Base-by-base conservation (phyloP, 1,139 yeast species). In the Debaryomyces fabryi region DNA sequence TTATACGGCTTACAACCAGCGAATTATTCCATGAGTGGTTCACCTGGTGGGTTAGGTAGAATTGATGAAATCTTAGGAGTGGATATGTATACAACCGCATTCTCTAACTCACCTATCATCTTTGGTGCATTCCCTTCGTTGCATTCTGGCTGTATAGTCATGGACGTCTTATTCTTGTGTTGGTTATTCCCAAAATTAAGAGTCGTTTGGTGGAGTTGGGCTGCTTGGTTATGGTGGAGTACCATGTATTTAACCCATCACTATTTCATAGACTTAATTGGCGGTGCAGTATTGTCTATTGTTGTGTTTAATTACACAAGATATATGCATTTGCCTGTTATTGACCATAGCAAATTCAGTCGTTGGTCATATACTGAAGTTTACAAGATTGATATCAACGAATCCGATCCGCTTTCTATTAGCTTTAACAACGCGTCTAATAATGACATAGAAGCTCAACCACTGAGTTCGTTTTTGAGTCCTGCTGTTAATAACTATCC, bases 121-220 rank as follows among this genome's bases (percentile, higher is more conserved):
- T 93, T 93, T 71, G 99, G 99, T 40, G 99, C 99, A 0, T 91
- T 93, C 74, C 99, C 99, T 3, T 91, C 97, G 3, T 76, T 93
- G 60, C 99, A 92, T 63, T 86, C 96, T 4, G 98, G 96, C 20
- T 88, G 92, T 65, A 91, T 97, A 4, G 87, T 91, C 3, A 88
- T 92, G 90, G 96, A 91, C 65, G 96, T 93, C 5, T 73, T 91
- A 54, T 92, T 92, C 65, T 74, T 92, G 59, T 76, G 86, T 37
- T 90, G 90, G 75, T 72, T 90, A 51, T 91, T 92, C 65, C 98
- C 98, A 21, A 76, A 71, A 47, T 75, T 72, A 50, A 76, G 81
- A 10, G 79, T 85, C 4, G 59, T 85, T 12, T 88, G 92, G 76
- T 78, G 86, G 64, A 71, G 74, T 25, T 92, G 92, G 65, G 96